Percentiles rank a stretch among this genome's conserved stretches.
phyloP scores from a whole-genome alignment of 768 basidiomycete species.

The Amanita pseudoporphyria region DNA sequence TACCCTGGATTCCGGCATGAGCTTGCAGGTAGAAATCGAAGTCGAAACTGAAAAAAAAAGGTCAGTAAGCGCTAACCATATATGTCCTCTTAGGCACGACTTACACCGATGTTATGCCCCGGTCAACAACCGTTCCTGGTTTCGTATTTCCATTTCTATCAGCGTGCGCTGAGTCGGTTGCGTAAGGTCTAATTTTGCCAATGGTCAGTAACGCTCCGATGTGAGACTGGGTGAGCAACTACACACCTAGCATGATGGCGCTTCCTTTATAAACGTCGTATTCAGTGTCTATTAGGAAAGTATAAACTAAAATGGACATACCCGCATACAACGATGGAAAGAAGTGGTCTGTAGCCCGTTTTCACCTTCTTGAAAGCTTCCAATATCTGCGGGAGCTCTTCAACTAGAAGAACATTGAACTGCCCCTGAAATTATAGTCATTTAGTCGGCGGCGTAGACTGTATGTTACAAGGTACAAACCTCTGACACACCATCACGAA shows the following conservation, averaged over 20 bases:
- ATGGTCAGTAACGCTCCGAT: constrained; percentile 6
- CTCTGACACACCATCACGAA: constrained; percentile 69
- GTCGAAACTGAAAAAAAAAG: constrained; percentile 37
- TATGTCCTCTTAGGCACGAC: constrained; percentile 14
- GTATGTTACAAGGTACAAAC: constrained; percentile 24
- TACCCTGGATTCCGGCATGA: constrained; percentile 65
- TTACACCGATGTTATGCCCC: constrained; percentile 64
- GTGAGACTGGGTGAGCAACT: constrained; percentile 11
- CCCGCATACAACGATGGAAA: constrained; percentile 76
- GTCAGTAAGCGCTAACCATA: neutral
- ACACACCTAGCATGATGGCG: constrained; percentile 52
- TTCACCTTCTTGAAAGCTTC: constrained; percentile 48
- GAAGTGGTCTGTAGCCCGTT: constrained; percentile 41
- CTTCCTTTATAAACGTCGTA: constrained; percentile 33
- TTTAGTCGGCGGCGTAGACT: neutral
- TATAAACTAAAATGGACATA: constrained; percentile 13
- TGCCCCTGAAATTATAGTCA: constrained; percentile 44
- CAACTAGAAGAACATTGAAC: constrained; percentile 47
- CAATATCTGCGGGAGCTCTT: constrained; percentile 55
- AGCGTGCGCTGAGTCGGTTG: constrained; percentile 37
- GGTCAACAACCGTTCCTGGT: constrained; percentile 75
- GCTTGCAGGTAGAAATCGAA: constrained; percentile 67
- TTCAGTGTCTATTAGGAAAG: neutral
- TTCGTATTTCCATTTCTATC: constrained; percentile 67
- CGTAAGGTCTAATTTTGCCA: constrained; percentile 36